phyloP scores from a whole-genome alignment of 805 yeast species.

The Suhomyces canberraensis region DNA sequence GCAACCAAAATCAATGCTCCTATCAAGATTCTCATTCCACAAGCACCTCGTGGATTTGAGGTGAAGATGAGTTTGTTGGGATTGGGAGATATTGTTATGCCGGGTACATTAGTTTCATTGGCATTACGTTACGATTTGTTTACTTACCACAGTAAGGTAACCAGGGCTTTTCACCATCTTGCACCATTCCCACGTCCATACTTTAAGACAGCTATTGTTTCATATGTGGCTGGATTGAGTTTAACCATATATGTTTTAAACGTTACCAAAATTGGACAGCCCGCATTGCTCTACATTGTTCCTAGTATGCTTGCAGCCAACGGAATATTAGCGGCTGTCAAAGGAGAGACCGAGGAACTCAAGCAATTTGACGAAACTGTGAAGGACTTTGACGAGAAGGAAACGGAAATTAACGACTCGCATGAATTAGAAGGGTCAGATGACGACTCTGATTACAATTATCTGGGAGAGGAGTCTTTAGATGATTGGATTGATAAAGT shows the following conservation, averaged over 20 bases:
- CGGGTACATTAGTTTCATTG: conserved; percentile 52
- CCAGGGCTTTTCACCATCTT: conserved; percentile 36
- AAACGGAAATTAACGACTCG: too few species aligned
- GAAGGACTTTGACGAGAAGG: conserved; percentile 12
- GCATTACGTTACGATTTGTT: conserved; percentile 54
- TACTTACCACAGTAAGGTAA: conserved; percentile 17
- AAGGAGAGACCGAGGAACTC: conserved; percentile 40
- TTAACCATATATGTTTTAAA: conserved; percentile 41
- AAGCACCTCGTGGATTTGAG: conserved; percentile 8
- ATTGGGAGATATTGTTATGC: conserved; percentile 63
- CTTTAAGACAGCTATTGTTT: conserved; percentile 42
- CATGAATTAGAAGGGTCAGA: conserved; percentile 7
- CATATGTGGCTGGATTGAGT: conserved; percentile 38
- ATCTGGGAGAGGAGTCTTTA: conserved; percentile 13
- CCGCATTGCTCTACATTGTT: conserved; percentile 63
- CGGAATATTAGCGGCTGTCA: conserved; percentile 26
- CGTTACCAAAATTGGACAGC: conserved; percentile 50
- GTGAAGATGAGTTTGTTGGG: conserved; percentile 46
- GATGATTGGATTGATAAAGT: conserved; percentile 20
- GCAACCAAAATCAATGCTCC: conserved; percentile 58
- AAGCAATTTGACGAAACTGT: conserved; percentile 31
- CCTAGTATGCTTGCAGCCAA: conserved; percentile 43
- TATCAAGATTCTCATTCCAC: conserved; percentile 46
- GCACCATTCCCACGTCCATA: conserved; percentile 41
- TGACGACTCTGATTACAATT: conserved; percentile 14